phyloP scores from a whole-genome alignment of 2,329 filamentous ascomycete species.

The Lecanicillium sp. region DNA sequence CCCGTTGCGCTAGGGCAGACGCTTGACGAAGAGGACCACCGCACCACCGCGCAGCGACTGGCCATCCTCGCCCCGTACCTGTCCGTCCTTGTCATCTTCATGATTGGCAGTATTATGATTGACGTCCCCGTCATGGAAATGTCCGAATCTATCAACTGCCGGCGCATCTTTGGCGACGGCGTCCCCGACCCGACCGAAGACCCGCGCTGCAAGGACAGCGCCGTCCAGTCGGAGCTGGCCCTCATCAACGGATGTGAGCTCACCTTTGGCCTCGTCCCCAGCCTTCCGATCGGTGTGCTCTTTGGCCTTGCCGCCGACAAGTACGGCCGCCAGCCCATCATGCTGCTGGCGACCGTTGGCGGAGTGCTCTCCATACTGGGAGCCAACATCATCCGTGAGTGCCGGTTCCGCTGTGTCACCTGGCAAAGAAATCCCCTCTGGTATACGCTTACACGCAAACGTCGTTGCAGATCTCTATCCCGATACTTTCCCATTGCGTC shows the following conservation, averaged over 20 bases:
- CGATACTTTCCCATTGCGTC: conserved; percentile 14
- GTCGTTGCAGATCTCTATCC: conserved; percentile 12
- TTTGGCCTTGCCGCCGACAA: conserved; percentile 18
- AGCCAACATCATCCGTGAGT: conserved; percentile 13
- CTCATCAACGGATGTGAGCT: conserved; percentile 17
- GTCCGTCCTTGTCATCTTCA: background rate
- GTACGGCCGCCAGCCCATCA: conserved; percentile 16
- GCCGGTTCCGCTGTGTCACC: too few species aligned
- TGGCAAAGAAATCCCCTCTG: too few species aligned
- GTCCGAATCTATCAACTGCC: conserved; percentile 15
- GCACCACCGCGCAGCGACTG: conserved; percentile 1
- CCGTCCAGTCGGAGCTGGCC: conserved; percentile 19
- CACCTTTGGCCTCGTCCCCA: conserved; percentile 17
- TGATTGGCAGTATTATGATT: background rate
- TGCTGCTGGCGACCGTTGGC: conserved; percentile 16
- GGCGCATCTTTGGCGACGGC: background rate
- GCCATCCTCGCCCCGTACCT: background rate
- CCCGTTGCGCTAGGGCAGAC: too few species aligned
- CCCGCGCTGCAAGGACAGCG: conserved; percentile 17
- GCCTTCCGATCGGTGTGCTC: conserved; percentile 17
- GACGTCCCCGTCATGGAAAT: conserved; percentile 1
- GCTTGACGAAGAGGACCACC: background rate
- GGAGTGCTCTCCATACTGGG: conserved; percentile 3
- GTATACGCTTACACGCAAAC: background rate
- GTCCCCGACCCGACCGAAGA: background rate